These are phyloP conservation scores for Lentinula sp. DNA, from an alignment of 768 basidiomycete genomes.

Conservation along the genomic window DNA sequence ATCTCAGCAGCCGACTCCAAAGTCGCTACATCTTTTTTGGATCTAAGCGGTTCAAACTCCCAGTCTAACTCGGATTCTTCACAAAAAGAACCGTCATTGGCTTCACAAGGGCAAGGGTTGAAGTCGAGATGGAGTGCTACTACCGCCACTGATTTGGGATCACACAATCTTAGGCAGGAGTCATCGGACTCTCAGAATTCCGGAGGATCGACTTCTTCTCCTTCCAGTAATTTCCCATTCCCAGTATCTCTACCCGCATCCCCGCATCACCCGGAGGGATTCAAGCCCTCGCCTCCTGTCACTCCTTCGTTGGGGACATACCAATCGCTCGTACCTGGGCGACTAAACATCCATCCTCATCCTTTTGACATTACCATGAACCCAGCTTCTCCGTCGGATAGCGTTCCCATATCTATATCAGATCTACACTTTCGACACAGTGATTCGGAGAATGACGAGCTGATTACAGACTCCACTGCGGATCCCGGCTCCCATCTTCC, in stretches of 20 bases:
- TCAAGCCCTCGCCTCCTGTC: slow-evolving; percentile 14
- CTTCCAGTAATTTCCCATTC: slow-evolving; percentile 31
- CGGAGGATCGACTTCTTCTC: slow-evolving; percentile 10
- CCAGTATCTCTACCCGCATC: slow-evolving; percentile 41
- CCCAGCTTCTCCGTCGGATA: slow-evolving; percentile 48
- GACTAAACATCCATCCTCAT: slow-evolving; percentile 19
- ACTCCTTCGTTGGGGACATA: slow-evolving; percentile 3
- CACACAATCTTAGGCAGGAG: slow-evolving; percentile 12
- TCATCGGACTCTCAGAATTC: slow-evolving; percentile 14
- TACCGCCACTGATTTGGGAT: slow-evolving; percentile 21
- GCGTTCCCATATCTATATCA: slow-evolving; percentile 49
- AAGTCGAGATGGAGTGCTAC: slow-evolving; percentile 39
- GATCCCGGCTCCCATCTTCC: slow-evolving; percentile 5
- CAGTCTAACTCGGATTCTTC: slow-evolving; percentile 14
- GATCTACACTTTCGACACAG: slow-evolving; percentile 46
- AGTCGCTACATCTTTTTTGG: slow-evolving; percentile 28
- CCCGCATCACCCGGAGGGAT: slow-evolving; percentile 24
- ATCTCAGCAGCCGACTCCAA: slow-evolving; percentile 9
- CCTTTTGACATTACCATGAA: slow-evolving; percentile 22
- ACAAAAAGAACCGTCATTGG: slow-evolving; percentile 8
- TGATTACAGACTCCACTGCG: slow-evolving; percentile 11
- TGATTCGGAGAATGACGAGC: slow-evolving; percentile 15
- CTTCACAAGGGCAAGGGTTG: slow-evolving; percentile 2
- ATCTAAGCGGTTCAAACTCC: slow-evolving; percentile 27
- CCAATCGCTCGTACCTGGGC: not conserved